Conservation (phyloP, 148 eudicot species). For the Drosera capensis region DNA sequence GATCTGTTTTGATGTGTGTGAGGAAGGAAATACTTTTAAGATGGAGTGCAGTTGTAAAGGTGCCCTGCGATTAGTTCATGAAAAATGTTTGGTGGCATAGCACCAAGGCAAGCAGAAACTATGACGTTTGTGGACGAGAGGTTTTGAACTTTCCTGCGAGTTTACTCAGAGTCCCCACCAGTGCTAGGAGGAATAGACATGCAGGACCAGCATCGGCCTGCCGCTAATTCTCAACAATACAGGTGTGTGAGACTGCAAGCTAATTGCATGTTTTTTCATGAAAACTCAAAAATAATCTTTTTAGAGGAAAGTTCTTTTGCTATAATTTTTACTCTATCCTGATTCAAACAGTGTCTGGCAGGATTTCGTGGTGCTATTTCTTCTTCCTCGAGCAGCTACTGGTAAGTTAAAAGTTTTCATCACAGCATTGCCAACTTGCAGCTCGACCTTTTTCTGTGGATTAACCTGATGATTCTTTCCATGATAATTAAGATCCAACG, state of each 20-base stretch:
- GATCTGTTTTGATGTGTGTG: constrained; percentile 76
- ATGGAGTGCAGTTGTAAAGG: constrained; percentile 99
- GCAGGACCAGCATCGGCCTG: constrained; percentile 20
- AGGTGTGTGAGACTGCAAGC: constrained; percentile 43
- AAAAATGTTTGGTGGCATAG: constrained; percentile 91
- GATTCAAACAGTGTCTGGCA: constrained; percentile 69
- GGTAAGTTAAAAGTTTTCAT: too few relatives aligned
- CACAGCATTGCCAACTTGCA: too few relatives aligned
- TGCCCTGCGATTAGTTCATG: constrained; percentile 71
- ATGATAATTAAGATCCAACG: constrained; percentile 32
- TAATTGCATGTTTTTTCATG: too few relatives aligned
- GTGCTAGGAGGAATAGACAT: constrained; percentile 22
- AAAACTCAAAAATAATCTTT: too few relatives aligned
- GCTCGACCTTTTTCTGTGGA: background rate
- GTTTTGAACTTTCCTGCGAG: constrained; percentile 81
- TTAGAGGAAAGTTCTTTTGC: background rate
- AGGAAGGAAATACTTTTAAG: constrained; percentile 73
- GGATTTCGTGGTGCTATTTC: constrained; percentile 89
- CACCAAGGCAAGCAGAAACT: constrained; percentile 46
- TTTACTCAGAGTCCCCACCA: constrained; percentile 49
- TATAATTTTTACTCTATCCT: constrained; percentile 1
- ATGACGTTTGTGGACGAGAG: constrained; percentile 83
- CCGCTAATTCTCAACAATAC: constrained; percentile 19
- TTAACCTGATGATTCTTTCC: background rate
- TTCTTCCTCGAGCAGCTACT: constrained; percentile 91